Percentiles rank a stretch among this genome's conserved stretches.
Conservation (phyloP, 768 basidiomycete genomes). For the Hemileccinum rubropunctum region DNA sequence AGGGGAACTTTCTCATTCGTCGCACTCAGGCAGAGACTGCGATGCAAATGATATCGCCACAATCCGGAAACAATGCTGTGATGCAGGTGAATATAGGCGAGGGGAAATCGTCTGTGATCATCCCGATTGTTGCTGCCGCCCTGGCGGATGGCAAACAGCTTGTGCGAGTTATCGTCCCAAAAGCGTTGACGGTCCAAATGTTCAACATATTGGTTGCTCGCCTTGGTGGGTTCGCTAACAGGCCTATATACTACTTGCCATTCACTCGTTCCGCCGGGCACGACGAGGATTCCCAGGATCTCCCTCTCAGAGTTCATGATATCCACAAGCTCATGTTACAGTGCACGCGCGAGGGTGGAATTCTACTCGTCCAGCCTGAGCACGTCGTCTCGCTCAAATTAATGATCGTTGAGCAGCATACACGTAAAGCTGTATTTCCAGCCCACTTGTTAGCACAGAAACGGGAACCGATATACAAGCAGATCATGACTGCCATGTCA, state of each 20-base stretch:
- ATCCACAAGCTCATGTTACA: constrained; percentile 30
- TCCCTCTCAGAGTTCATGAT: no score
- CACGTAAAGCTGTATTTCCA: constrained; percentile 33
- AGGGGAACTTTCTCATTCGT: constrained; percentile 35
- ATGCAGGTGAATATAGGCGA: background rate
- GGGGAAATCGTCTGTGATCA: background rate
- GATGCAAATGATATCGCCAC: background rate
- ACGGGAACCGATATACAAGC: background rate
- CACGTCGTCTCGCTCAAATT: background rate
- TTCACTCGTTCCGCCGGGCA: constrained; percentile 17
- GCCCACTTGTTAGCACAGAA: constrained; percentile 9
- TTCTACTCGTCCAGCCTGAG: background rate
- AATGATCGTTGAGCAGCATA: background rate
- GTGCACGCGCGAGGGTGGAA: constrained; percentile 21
- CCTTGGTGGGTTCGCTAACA: constrained; percentile 36
- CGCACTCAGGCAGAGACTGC: constrained; percentile 4
- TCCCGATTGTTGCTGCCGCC: background rate
- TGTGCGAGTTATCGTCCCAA: constrained; percentile 8
- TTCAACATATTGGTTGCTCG: constrained; percentile 18
- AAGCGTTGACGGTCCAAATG: background rate
- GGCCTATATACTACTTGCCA: background rate
- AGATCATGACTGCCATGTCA: background rate
- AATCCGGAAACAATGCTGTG: background rate
- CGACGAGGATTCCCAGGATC: no score
- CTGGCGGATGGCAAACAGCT: background rate